A percentile compares a stretch with the other conserved stretches of the same genome.
These are phyloP conservation scores for Carallia pectinifolia DNA, from an alignment of 345 rosid species.

Conservation along the genomic window DNA sequence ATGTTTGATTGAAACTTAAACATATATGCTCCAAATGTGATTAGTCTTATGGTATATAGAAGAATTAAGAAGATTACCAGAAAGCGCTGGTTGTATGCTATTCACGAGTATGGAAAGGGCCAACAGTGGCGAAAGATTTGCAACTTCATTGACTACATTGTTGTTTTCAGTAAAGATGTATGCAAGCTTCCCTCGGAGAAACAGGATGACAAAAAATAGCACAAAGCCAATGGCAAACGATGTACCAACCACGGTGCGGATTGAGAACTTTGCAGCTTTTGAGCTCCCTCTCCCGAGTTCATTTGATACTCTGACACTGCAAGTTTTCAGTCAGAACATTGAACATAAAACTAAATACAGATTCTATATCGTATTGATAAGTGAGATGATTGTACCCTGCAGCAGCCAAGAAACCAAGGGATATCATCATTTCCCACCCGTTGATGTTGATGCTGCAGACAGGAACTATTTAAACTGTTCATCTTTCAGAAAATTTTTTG, in stretches of 20 bases:
- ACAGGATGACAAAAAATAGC: constrained; percentile 43
- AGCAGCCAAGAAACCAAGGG: constrained; percentile 75
- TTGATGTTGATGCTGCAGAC: constrained; percentile 62
- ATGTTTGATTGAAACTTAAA: neutral
- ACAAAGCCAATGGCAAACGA: constrained; percentile 55
- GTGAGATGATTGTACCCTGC: constrained; percentile 42
- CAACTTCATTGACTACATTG: constrained; percentile 60
- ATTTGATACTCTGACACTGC: constrained; percentile 78
- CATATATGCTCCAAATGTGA: neutral
- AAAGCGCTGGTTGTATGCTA: constrained; percentile 83
- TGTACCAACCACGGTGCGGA: constrained; percentile 34
- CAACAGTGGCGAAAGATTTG: constrained; percentile 63
- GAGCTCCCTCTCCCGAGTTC: constrained; percentile 79
- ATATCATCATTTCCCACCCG: constrained; percentile 82
- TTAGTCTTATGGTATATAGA: neutral
- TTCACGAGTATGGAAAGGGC: constrained; percentile 72
- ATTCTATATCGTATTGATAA: neutral
- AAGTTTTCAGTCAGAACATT: constrained; percentile 11
- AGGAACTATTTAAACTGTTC: neutral
- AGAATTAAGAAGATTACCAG: constrained; percentile 39
- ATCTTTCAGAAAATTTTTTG: neutral
- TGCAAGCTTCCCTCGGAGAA: constrained; percentile 52
- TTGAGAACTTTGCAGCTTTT: constrained; percentile 54
- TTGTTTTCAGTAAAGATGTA: constrained; percentile 57
- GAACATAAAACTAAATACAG: neutral